phyloP scores from a whole-genome alignment of 1,139 yeast species.

The Saccharomyces hybrid region DNA sequence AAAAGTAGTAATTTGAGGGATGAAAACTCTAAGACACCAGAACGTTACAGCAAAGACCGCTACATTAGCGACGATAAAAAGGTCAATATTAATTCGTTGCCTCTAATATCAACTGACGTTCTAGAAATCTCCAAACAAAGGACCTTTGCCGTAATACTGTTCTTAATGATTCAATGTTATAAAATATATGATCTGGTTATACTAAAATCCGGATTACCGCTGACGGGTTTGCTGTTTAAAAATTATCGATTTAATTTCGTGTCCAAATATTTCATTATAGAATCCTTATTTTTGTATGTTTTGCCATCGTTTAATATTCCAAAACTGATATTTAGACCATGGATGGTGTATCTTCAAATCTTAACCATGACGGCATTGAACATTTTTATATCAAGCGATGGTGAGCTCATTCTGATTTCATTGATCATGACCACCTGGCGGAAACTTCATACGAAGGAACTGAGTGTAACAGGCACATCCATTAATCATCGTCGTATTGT shows the following conservation, averaged over 20 bases:
- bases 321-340: slow-evolving; percentile 47
- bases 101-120: slow-evolving; percentile 48
- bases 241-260: slow-evolving; percentile 52
- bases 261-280: slow-evolving; percentile 64
- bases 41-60: not conserved
- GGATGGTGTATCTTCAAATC: slow-evolving; percentile 35
- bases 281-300: slow-evolving; percentile 59
- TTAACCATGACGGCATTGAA: slow-evolving; percentile 33
- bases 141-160: slow-evolving; percentile 54
- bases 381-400: slow-evolving; percentile 34
- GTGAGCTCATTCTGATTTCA: slow-evolving; percentile 44
- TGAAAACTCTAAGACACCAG: not conserved
- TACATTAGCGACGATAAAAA: not conserved
- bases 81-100: slow-evolving; percentile 13
- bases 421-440: slow-evolving; percentile 43
- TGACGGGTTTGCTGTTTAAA: slow-evolving; percentile 33
- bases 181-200: slow-evolving; percentile 64
- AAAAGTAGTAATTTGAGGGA: not conserved
- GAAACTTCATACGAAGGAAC: slow-evolving; percentile 47
- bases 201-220: slow-evolving; percentile 30
- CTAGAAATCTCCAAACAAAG: slow-evolving; percentile 80
- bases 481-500: slow-evolving; percentile 37
- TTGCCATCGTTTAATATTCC: slow-evolving; percentile 75
- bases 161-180: slow-evolving; percentile 69
- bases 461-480: slow-evolving; percentile 57